These are phyloP conservation scores for Cyclotella sp. DNA, from an alignment of 108 stramenopile genomes.

Conservation along the genomic window DNA sequence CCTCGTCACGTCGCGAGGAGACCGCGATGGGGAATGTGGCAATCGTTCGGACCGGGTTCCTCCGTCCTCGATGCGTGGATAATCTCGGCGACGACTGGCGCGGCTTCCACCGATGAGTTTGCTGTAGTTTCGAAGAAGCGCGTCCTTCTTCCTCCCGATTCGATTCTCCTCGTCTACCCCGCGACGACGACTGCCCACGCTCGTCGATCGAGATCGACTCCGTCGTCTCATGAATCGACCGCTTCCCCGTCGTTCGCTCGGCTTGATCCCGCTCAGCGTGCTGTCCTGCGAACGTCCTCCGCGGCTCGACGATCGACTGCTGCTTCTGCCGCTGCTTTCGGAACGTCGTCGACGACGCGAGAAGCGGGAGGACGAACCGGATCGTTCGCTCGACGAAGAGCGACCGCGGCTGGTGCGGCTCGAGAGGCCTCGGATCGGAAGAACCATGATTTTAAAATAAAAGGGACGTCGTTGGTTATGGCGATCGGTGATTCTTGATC, in stretches of 20 bases:
- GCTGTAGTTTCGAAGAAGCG: background rate
- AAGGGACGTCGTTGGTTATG: no score
- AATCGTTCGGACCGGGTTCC: background rate
- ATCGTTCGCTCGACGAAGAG: background rate
- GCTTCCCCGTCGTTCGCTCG: background rate
- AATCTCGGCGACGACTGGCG: background rate
- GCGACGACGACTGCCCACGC: background rate
- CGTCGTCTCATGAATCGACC: background rate
- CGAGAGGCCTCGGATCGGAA: slow-evolving; percentile 4
- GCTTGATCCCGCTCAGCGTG: background rate
- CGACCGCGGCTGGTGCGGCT: background rate
- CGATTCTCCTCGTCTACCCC: background rate
- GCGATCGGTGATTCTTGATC: no score
- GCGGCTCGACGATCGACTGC: background rate
- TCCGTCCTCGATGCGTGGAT: background rate
- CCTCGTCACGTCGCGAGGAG: background rate
- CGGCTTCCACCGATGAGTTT: background rate
- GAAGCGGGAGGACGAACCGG: background rate
- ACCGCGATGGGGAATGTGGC: background rate
- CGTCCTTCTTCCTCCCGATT: background rate
- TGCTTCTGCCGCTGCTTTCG: background rate
- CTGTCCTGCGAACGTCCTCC: background rate
- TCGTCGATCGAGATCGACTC: background rate
- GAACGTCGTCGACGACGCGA: background rate
- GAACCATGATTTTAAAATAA: background rate